Evolutionary conservation across 805 yeast species (phyloP), one percentile per base, ranked within the genome.

Genomic region (Metschnikowia cerradonensis): DNA sequence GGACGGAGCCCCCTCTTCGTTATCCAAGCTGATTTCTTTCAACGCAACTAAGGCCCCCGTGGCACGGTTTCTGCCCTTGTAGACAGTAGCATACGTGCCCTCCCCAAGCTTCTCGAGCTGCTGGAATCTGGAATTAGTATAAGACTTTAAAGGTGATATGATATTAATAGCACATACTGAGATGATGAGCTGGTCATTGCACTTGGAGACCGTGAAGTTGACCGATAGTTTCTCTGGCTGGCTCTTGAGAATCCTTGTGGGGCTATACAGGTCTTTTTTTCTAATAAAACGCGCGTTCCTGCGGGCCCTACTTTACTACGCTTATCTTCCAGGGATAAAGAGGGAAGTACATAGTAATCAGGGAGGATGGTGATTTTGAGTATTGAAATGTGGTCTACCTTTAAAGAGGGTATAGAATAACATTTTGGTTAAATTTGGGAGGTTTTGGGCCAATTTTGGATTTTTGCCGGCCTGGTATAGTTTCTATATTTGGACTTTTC

Each of bases 11-110:
- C 99, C 99, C 71, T 94, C 97, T 64, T 94, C 99, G 47, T 95
- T 86, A 65, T 94, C 99, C 54, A 92, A 76, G 61, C 87, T 88
- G 71, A 94, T 94, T 67, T 94, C 98, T 67, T 94, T 94, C 61
- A 94, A 75, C 0, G 99, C 99, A 17, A 94, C 99, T 17, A 91
- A 77, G 49, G 88, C 90, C 46, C 90, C 97, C 30, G 91, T 86
- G 61, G 84, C 82, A 55, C 88, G 81, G 67, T 88, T 94, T 64
- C 90, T 81, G 38, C 88, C 99, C 63, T 92, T 94, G 74, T 92
- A 94, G 33, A 94, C 99, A n/a, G 97, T 95, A 61, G 99, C 99
- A 71, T 94, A 94, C 0, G 99, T 89, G 45, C 96, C 96, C 71
- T 89, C 96, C 38, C 96, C 96, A 36, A 89, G 78, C 72, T 89